Evolutionary conservation across 169 alveolate species (phyloP).

Genomic region (Plasmodium cynomolgi): DNA sequence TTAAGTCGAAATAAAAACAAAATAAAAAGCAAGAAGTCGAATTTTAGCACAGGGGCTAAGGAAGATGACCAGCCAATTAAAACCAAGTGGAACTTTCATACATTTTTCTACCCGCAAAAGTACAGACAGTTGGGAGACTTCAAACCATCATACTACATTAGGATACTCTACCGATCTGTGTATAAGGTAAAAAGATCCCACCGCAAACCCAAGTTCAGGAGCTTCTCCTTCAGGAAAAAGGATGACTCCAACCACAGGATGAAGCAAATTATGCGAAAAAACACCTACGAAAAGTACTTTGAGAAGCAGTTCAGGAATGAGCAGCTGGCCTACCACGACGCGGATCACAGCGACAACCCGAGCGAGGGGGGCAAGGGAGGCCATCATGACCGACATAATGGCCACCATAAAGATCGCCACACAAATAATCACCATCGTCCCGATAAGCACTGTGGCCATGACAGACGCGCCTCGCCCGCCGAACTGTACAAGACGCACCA

Average conservation of each 20-base stretch:
- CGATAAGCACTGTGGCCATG: not conserved
- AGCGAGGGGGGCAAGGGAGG: not conserved
- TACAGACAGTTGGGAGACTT: constrained; percentile 57
- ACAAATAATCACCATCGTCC: not conserved
- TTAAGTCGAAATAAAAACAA: not conserved
- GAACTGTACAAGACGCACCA: not conserved
- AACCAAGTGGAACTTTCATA: constrained; percentile 17
- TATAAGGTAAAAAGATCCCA: constrained; percentile 29
- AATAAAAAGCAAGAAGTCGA: not conserved
- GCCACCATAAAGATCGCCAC: not conserved
- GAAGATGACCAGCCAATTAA: not conserved
- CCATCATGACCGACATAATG: not conserved
- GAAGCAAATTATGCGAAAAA: constrained; percentile 32
- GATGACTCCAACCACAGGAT: constrained; percentile 5
- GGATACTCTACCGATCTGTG: constrained; percentile 58
- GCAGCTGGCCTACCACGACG: constrained; percentile 4
- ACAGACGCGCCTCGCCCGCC: not conserved
- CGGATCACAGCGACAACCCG: not conserved
- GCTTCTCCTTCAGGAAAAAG: constrained; percentile 23
- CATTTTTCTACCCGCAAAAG: constrained; percentile 26
- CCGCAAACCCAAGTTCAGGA: not conserved
- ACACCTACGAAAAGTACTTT: constrained; percentile 57
- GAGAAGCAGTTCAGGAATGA: constrained; percentile 50
- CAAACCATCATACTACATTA: constrained; percentile 71
- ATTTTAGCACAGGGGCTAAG: not conserved